These are phyloP conservation scores for Conringia planisiliqua DNA, from an alignment of 345 rosid species.

Conservation along the genomic window DNA sequence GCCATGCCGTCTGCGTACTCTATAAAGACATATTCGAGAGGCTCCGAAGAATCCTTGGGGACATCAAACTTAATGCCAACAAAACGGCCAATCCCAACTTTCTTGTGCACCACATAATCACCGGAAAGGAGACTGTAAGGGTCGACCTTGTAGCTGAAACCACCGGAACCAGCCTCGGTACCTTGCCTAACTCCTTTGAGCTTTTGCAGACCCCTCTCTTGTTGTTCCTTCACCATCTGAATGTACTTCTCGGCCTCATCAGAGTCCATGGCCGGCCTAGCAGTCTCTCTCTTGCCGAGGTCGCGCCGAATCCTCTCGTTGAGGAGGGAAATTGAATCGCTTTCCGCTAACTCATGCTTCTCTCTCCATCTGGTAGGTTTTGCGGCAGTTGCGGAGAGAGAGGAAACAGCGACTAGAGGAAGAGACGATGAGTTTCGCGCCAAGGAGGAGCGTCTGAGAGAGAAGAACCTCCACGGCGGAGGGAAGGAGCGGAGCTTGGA, in stretches of 20 bases:
- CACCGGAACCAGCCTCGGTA: conserved; percentile 29
- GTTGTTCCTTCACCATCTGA: conserved; percentile 76
- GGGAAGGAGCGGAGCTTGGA: conserved; percentile 36
- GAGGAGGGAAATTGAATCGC: conserved; percentile 64
- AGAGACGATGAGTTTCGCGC: conserved; percentile 23
- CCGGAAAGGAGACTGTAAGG: conserved; percentile 69
- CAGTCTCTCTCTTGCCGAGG: conserved; percentile 51
- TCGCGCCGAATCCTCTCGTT: conserved; percentile 79
- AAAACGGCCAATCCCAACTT: conserved; percentile 86
- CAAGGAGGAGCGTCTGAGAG: conserved; percentile 22
- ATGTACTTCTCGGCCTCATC: conserved; percentile 87
- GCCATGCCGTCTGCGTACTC: conserved; percentile 99
- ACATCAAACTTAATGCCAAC: conserved; percentile 82
- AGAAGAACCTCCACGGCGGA: conserved; percentile 36
- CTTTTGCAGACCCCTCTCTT: conserved; percentile 85
- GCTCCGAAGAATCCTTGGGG: conserved; percentile 54
- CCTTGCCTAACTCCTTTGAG: conserved; percentile 58
- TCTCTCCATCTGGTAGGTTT: conserved; percentile 39
- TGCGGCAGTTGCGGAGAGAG: conserved; percentile 40
- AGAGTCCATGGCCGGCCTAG: conserved; percentile 59
- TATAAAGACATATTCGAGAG: conserved; percentile 74
- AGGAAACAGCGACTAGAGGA: conserved; percentile 41
- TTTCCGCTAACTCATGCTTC: conserved; percentile 39
- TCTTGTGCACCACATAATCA: conserved; percentile 94
- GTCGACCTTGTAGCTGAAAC: conserved; percentile 79